Base-by-base conservation (phyloP, 768 basidiomycete species). In the Termitomyces titanicus region DNA sequence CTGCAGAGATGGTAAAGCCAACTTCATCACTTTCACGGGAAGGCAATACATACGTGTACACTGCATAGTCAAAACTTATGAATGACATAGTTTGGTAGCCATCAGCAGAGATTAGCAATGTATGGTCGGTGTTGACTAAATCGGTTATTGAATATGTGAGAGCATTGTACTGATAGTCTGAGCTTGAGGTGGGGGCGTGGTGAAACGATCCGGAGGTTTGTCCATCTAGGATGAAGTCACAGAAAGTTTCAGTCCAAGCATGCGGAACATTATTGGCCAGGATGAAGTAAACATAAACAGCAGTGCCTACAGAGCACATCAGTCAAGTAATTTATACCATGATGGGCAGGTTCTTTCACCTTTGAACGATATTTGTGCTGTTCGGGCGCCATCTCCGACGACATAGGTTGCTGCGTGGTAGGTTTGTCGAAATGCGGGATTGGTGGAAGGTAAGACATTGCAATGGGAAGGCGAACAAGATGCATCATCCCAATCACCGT, bases 61-160 rank as follows among this genome's bases (percentile, higher is more conserved):
- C 67, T 5, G 72, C 73, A 63, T 73, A 76, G 60, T 76, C 73
- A 61, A 76, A 76, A 44, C 69, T 72, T 15, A 74, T 62, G 52
- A 66, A 74, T 17, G 73, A 64, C 38, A 63, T 54, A 25, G 58
- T 55, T 47, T 65, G 56, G 1, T 67, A 58, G 12, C 67, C 71
- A 29, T 67, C 62, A 3, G 70, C 71, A 0, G 68, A 65, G 47
- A 76, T 70, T 0, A 66, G 53, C 9, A 75, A 56, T 17, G 56
- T 64, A 51, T 75, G 74, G 9, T 65, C 53, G 5, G 47, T 47
- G 49, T 74, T 71, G 20, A 51, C 47, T 22, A 76, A 58, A 38
- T 63, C 64, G 13, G 56, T 60, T 25, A 54, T 46, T 2, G 64
- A 63, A 53, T 68, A 74, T 8, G 65, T 70, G 27, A 72, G 63